Evolutionary conservation across 805 yeast species (phyloP), one percentile per base, ranked within the genome.

Genomic region (Candida michaelii): DNA sequence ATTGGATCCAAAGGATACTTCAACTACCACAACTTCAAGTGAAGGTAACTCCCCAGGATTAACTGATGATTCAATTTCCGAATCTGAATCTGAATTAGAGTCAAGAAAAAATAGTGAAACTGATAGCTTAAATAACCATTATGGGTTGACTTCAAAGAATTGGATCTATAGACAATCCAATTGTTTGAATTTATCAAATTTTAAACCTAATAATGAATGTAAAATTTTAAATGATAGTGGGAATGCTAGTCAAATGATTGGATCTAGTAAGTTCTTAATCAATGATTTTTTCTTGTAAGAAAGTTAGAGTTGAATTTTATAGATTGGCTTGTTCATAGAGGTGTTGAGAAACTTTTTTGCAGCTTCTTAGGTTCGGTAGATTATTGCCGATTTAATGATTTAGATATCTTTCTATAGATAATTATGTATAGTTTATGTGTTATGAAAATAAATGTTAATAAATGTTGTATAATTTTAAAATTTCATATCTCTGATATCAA

Each of bases 161-260:
- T 34, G 37, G 37, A 16, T 34, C 47, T 67, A 67, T 49, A 58
- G 71, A 31, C 69, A 63, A 34, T 49, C 60, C 45, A 63, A 64
- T 39, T 64, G 65, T 42, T 50, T 66, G 42, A 66, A 63, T 44
- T 59, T 67, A 33, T 63, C 69, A 17, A 52, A 59, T 48, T 49
- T 53, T 36, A 54, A 49, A 13, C 46, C 49, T 14, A 43, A 46
- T 19, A 45, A 42, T 16, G 68, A 66, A 39, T 56, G 54, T 38
- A 63, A 58, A 49, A 55, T 65, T 30, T 55, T 70, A 49, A 70
- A 66, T 46, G 61, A 60, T 39, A 51, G 65, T 23, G 74, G 74
- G 35, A 65, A 60, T 47, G 71, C 73, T 40, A 66, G 71, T 43
- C 74, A 69, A 54, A 70, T 69, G 70, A 64, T 71, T 42, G 63